Evolutionary conservation across 306 rosid genomes (phyloP).

Genomic region (Prunus dulcis): DNA sequence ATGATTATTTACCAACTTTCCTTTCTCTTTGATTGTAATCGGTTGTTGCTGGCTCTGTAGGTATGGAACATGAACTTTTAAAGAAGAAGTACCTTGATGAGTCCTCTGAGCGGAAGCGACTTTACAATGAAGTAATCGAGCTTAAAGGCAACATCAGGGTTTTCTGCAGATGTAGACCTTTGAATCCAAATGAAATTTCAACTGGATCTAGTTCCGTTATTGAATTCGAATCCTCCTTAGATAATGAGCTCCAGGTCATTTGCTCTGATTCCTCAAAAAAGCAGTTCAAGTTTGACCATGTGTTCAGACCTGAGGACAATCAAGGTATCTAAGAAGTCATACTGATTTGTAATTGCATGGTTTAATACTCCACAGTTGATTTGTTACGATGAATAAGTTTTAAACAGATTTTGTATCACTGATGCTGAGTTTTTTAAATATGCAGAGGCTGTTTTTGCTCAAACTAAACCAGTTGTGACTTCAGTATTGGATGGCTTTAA

Average conservation of each 20-base stretch:
- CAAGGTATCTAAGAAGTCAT: conserved; percentile 57
- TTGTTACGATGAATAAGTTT: not conserved
- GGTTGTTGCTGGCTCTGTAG: conserved; percentile 34
- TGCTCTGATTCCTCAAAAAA: conserved; percentile 85
- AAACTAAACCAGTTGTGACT: conserved; percentile 78
- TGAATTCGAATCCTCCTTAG: conserved; percentile 68
- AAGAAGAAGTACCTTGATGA: conserved; percentile 72
- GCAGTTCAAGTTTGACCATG: conserved; percentile 83
- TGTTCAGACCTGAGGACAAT: conserved; percentile 72
- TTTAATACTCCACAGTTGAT: not conserved
- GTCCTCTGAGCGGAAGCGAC: conserved; percentile 66
- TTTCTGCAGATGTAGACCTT: conserved; percentile 94
- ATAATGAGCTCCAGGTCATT: conserved; percentile 76
- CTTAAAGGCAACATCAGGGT: conserved; percentile 89
- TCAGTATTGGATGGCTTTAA: conserved; percentile 95
- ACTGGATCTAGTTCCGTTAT: conserved; percentile 53
- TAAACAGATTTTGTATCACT: not conserved
- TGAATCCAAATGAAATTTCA: conserved; percentile 55
- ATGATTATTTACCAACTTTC: not conserved
- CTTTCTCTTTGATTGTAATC: conserved; percentile 3
- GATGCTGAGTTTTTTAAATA: conserved; percentile 8
- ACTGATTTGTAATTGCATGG: not conserved
- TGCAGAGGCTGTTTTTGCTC: conserved; percentile 77
- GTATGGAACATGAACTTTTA: conserved; percentile 66
- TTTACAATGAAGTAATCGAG: conserved; percentile 90